Evolutionary conservation across 352 stramenopile species (phyloP), one percentile per base, ranked within the genome.

Genomic region (Globisporangium orthogonon): DNA sequence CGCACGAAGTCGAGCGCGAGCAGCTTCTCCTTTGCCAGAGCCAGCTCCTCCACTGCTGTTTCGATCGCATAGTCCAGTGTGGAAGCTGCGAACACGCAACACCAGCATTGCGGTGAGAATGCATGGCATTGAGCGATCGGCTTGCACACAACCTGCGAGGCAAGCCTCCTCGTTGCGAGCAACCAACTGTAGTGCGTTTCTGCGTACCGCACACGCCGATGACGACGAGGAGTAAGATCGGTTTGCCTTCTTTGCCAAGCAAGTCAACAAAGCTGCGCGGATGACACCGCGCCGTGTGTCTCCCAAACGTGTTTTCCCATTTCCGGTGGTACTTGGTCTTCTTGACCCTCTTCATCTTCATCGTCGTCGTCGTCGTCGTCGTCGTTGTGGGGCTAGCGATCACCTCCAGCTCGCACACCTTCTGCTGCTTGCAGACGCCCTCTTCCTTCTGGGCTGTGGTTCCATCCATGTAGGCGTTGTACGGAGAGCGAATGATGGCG

Each of bases 1-100:
- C 46, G 45, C 11, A 69, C 30, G 3, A 33, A 2, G 18, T 69
- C 51, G 13, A 67, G 39, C 18, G 54, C 33, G 5, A 75, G 35
- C 3, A 81, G 31, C 31, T 52, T 35, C 4, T 29, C 17, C 13
- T 67, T 70, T 7, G 58, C 39, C 37, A 62, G 50, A 7, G 48
- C 45, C 9, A 82, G 50, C 1, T 52, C 62, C 11, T 62, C 41
- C 14, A 66, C 72, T 0, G 61, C 56, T 3, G 61, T 44, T 58
- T 83, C 76, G 29, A 87, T 65, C 37, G 60, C 60, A 50, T 74
- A 83, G 50, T 89, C 74, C 3, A 87, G 51, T 7, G 84, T 7
- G 0, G 76, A 87, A 10, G 78, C 76, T 89, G 56, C 23, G 7
- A 29, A 30, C 15, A 28, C 23, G 23, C 23, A 23, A 23, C 23